These are phyloP conservation scores for Eucalyptus paniculata DNA, from an alignment of 345 rosid genomes.

Conservation along the genomic window DNA sequence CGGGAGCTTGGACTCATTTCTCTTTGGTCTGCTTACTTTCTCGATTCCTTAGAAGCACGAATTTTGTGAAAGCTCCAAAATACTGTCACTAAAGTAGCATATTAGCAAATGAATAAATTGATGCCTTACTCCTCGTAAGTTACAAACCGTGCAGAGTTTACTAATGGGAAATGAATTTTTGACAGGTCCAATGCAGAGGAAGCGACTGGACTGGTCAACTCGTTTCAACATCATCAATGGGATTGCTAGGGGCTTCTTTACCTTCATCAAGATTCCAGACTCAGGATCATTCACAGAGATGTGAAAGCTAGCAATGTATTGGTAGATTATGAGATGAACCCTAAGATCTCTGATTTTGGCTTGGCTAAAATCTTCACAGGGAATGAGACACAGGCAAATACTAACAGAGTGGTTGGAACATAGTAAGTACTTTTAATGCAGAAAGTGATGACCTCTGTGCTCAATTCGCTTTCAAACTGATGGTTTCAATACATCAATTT, in stretches of 20 bases:
- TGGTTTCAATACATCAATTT: too few species aligned
- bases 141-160: neutral
- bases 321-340: constrained; percentile 5
- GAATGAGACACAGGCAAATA: constrained; percentile 1
- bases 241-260: constrained; percentile 8
- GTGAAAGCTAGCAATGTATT: constrained; percentile 10
- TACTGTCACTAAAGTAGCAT: too few species aligned
- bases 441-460: too few species aligned
- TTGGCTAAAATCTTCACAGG: constrained; percentile 4
- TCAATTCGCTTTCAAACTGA: too few species aligned
- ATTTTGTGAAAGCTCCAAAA: too few species aligned
- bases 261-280: constrained; percentile 13
- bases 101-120: too few species aligned
- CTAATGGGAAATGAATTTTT: neutral
- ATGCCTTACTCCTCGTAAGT: too few species aligned
- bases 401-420: constrained; percentile 4
- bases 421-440: neutral
- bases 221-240: constrained; percentile 3
- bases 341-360: constrained; percentile 13
- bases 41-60: neutral
- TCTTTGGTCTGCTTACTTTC: constrained; percentile 10
- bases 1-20: constrained; percentile 21
- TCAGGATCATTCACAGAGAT: constrained; percentile 10
- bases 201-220: neutral
- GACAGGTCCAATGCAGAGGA: constrained; percentile 3